Evolutionary conservation across 495 filamentous ascomycete genomes (phyloP).

Genomic region (Mycothermus thermophilus): DNA sequence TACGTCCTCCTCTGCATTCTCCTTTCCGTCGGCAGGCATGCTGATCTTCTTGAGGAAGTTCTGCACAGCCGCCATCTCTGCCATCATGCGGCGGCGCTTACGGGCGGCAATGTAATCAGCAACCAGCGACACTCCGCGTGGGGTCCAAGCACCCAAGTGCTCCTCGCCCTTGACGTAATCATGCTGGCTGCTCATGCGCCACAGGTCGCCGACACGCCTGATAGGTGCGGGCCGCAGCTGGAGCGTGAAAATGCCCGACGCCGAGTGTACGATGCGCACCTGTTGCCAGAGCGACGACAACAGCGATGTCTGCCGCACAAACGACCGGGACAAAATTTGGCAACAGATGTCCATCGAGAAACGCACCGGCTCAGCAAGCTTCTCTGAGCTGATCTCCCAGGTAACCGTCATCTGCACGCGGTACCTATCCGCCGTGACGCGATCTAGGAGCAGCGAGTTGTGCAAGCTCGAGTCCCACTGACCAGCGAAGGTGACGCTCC

Average conservation of each 20-base stretch:
- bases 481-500: slow-evolving; percentile 66
- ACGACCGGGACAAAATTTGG: slow-evolving; percentile 73
- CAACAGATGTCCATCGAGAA: slow-evolving; percentile 68
- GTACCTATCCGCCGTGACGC: slow-evolving; percentile 80
- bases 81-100: slow-evolving; percentile 52
- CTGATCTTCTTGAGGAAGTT: slow-evolving; percentile 46
- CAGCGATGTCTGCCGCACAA: slow-evolving; percentile 70
- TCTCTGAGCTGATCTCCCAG: slow-evolving; percentile 69
- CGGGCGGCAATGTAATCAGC: slow-evolving; percentile 62
- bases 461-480: slow-evolving; percentile 97
- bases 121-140: slow-evolving; percentile 76
- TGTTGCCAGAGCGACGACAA: slow-evolving; percentile 79
- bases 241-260: slow-evolving; percentile 70
- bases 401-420: slow-evolving; percentile 74
- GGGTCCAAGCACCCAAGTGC: slow-evolving; percentile 65
- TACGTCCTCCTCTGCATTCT: slow-evolving; percentile 12
- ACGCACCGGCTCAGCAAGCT: slow-evolving; percentile 65
- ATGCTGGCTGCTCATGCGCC: slow-evolving; percentile 90
- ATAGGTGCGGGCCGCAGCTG: slow-evolving; percentile 75
- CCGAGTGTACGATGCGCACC: slow-evolving; percentile 73
- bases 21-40: slow-evolving; percentile 14
- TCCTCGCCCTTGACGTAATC: slow-evolving; percentile 95
- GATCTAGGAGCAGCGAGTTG: slow-evolving; percentile 74
- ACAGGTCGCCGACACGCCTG: slow-evolving; percentile 82
- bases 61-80: slow-evolving; percentile 70